phyloP scores from a whole-genome alignment of 768 basidiomycete species.

The Cystofilobasidium macerans region DNA sequence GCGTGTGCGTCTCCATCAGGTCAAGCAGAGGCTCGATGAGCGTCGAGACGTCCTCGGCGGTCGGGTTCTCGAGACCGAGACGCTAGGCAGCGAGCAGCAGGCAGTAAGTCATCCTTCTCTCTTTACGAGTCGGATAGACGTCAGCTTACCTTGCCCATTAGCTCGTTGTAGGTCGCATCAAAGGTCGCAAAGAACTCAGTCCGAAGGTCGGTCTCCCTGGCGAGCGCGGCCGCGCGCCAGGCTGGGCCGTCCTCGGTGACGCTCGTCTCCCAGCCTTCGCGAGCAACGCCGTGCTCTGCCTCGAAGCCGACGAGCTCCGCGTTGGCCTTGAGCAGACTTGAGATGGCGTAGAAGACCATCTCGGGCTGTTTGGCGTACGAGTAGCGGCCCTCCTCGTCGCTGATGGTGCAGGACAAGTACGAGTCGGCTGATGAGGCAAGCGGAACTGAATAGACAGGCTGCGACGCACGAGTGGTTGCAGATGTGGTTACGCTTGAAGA shows the following conservation, averaged over 20 bases:
- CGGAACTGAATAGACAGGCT: constrained; percentile 45
- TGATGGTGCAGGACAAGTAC: too few relatives aligned
- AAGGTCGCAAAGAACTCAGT: constrained; percentile 50
- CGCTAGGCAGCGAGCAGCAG: constrained; percentile 44
- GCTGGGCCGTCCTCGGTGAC: constrained; percentile 48
- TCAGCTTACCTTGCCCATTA: constrained; percentile 37
- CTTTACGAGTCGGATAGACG: too few relatives aligned
- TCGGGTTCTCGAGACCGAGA: constrained; percentile 56
- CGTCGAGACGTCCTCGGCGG: constrained; percentile 50
- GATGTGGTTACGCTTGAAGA: constrained; percentile 70
- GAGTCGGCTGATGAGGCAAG: neutral
- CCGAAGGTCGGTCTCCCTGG: constrained; percentile 53
- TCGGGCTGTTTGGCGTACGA: constrained; percentile 37
- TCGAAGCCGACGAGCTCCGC: constrained; percentile 82
- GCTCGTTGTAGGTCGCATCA: constrained; percentile 51
- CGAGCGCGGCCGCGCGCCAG: constrained; percentile 53
- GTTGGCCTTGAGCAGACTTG: constrained; percentile 59
- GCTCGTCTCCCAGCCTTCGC: constrained; percentile 56
- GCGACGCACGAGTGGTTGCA: constrained; percentile 88
- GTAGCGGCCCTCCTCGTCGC: constrained; percentile 24
- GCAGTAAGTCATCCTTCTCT: neutral
- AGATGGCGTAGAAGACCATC: constrained; percentile 57
- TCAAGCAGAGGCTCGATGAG: constrained; percentile 61
- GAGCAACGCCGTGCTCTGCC: constrained; percentile 41
- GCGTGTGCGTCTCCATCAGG: constrained; percentile 55